Base-by-base conservation (phyloP, 2,329 filamentous ascomycete genomes). In the Lasiodiplodia sp. region DNA sequence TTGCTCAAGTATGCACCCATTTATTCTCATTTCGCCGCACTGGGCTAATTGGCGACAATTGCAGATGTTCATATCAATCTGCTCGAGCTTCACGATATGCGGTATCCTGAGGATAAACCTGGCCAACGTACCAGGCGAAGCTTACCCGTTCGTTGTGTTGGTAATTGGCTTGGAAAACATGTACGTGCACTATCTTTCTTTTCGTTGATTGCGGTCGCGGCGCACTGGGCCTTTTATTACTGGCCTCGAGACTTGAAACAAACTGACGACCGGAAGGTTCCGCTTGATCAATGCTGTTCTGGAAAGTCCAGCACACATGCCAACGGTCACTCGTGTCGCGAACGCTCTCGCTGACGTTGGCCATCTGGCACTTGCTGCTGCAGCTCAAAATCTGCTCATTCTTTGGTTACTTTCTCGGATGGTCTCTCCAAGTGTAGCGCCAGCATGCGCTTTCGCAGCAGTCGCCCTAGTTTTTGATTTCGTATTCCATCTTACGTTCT, bases 31-130 rank as follows among this genome's bases (percentile, higher is more conserved):
- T 18, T 14, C 52, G 25, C n/a, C 8, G 37, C 58, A 16, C 16
- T 28, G 21, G 31, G 25, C 53, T 67, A 37, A 67, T 58, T 40
- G 40, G 53, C 69, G n/a, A 69, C 67, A 38, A 40, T 23, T 51
- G 18, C 65, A 83, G 80, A 90, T 92, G 72, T 81, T 87, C 3
- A 87, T 92, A 40, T 92, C 91, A 18, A 89, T 94, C 73, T 85
- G 92, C 79, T 92, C 91, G 4, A 94, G 91, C 78, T 92, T 95
- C 74, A 93, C 92, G 0, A 84, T 95, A 47, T 94, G 92, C 75
- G 91, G 91, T 40, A 85, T 93, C 56, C 85, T 93, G 71, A 90
- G 91, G 70, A 87, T 94, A 73, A 91, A 94, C 74, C 81, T 95
- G 18, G 92, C 91, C 11, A 88, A 88, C 71, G 91, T 95, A 62